A percentile compares a stretch with the other conserved stretches of the same genome.
Evolutionary conservation across 1,284 basidiomycete species (phyloP).

Genomic region (Melampsora larici-populina): DNA sequence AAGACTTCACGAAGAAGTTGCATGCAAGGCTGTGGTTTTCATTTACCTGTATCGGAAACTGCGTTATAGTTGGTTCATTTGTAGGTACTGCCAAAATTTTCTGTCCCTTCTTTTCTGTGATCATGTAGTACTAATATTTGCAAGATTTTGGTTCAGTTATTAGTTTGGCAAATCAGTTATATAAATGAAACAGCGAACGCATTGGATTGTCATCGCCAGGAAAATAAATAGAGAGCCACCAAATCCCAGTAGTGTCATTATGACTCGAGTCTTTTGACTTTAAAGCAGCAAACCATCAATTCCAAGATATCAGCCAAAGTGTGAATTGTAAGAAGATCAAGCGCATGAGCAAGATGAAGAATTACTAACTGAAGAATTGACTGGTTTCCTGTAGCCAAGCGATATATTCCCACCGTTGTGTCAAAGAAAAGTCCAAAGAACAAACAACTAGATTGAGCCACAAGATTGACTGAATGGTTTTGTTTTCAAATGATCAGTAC

Average conservation of each 20-base stretch:
- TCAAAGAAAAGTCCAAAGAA: neutral
- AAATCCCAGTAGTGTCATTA: neutral
- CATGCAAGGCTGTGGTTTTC: no score
- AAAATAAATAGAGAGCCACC: neutral
- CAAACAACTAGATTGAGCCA: slow-evolving; percentile 3
- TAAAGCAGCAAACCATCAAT: neutral
- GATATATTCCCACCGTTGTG: neutral
- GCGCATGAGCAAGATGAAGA: no score
- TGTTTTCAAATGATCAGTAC: neutral
- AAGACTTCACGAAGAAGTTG: no score
- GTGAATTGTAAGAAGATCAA: neutral
- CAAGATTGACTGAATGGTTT: neutral
- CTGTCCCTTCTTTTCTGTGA: slow-evolving; percentile 4
- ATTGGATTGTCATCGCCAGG: slow-evolving; percentile 1
- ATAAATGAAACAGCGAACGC: neutral
- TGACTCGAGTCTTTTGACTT: neutral
- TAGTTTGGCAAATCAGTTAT: neutral
- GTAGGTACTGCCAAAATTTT: neutral
- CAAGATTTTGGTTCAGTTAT: neutral
- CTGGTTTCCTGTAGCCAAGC: neutral
- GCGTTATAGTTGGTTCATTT: neutral
- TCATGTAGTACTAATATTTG: neutral
- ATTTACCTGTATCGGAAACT: neutral
- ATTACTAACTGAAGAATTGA: neutral
- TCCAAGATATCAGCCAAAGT: neutral